Conservation (phyloP, 1,284 basidiomycete species). For the Athelia psychrophila region DNA sequence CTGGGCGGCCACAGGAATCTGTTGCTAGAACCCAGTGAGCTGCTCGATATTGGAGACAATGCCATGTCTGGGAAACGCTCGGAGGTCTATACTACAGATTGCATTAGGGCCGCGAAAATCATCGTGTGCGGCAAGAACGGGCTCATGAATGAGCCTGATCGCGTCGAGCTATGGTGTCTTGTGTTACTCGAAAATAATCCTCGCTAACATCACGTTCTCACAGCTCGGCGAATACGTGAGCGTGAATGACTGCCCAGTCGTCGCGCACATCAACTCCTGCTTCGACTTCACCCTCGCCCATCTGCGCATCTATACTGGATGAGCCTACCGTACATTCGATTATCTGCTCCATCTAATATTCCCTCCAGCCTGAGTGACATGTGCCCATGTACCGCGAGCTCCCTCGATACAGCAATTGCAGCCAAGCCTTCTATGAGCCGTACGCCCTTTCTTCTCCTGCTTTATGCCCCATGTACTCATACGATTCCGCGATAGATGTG, state of each 20-base stretch:
- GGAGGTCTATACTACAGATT: conserved; percentile 38
- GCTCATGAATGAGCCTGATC: conserved; percentile 43
- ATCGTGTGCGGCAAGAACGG: conserved; percentile 36
- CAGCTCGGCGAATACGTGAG: conserved; percentile 38
- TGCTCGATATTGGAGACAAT: conserved; percentile 39
- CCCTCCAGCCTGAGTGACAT: too few relatives aligned
- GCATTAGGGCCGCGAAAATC: conserved; percentile 37
- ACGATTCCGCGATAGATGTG: conserved; percentile 9
- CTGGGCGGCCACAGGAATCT: conserved; percentile 44
- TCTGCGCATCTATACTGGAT: conserved; percentile 38
- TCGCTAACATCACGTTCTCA: background rate
- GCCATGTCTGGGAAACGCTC: conserved; percentile 47
- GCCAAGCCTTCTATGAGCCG: too few relatives aligned
- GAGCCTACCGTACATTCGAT: conserved; percentile 8
- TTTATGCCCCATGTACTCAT: background rate
- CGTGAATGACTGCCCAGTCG: conserved; percentile 42
- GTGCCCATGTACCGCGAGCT: too few relatives aligned
- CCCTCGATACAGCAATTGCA: too few relatives aligned
- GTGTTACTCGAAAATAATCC: too few relatives aligned
- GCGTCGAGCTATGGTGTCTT: conserved; percentile 36
- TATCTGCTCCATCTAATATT: too few relatives aligned
- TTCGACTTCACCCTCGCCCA: conserved; percentile 41
- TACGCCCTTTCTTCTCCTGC: conserved; percentile 9
- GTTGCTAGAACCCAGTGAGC: conserved; percentile 34
- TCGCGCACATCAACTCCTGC: conserved; percentile 44